Evolutionary conservation across 2,329 filamentous ascomycete species (phyloP).

Genomic region (Fusarium tupiense): DNA sequence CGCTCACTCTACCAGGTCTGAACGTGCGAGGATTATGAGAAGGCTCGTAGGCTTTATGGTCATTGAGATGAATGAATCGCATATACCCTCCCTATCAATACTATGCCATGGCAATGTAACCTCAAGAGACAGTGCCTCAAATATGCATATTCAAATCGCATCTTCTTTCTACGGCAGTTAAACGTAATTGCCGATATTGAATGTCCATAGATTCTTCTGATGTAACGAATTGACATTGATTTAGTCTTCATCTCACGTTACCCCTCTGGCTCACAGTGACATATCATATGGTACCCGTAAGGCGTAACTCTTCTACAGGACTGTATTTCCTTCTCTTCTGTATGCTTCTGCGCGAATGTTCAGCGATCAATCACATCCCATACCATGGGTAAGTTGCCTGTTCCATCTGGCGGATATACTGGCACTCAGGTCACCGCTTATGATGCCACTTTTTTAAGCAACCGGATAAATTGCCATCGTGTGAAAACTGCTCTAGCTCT

Average conservation of each 20-base stretch:
- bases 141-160: background rate
- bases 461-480: background rate
- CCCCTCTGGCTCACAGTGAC: background rate
- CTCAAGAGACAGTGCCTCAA: background rate
- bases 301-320: too few species aligned
- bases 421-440: background rate
- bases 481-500: background rate
- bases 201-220: background rate
- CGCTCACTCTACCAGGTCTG: background rate
- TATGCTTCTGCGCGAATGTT: background rate
- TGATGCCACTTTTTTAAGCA: background rate
- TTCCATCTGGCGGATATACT: background rate
- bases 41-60: background rate
- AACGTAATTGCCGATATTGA: background rate
- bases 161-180: too few species aligned
- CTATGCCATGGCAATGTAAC: background rate
- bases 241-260: background rate
- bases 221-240: too few species aligned
- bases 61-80: background rate
- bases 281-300: background rate
- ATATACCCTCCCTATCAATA: background rate
- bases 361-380: background rate
- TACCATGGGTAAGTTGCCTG: background rate
- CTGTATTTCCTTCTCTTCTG: background rate
- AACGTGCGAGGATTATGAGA: background rate